Base-by-base conservation (phyloP, 2,329 filamentous ascomycete species). In the Phialemoniopsis sp. region DNA sequence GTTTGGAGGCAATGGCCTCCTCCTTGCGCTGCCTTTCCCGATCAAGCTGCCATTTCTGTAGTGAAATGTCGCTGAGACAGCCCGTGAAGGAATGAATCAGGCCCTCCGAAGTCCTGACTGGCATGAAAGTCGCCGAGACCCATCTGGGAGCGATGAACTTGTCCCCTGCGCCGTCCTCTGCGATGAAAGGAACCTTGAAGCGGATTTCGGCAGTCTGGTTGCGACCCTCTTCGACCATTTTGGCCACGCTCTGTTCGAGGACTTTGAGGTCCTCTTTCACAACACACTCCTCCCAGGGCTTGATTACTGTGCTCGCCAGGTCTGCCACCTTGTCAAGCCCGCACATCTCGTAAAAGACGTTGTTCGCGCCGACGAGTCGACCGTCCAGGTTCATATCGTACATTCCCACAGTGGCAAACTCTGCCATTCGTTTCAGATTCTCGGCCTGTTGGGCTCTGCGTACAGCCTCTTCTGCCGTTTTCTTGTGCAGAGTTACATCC, bases 1-100 rank as follows among this genome's bases (percentile, higher is more conserved):
- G 66, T 50, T 75, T 78, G 21, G 73, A 71, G 51, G 79, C 73
- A 18, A 80, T 69, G 2, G 76, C 76, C 41, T 80, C 73, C 32
- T 73, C 71, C 54, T 70, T 75, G 37, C 64, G 66, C 48, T 63
- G 56, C 38, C 63, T 69, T 48, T 73, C 73, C 36, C 63, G 64
- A 45, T 68, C 72, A n/a, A 69, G 57, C 55, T 72, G 72, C 67
- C 64, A 74, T 43, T 66, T 72, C 43, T 69, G 72, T 47, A 66
- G 52, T 8, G 64, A 75, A 9, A 72, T 70, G 47, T 72, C 71
- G 43, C 62, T 71, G 28, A 71, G 53, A 34, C 67, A 76, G 19
- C 72, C 72, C 2, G 65, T 69, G 40, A 69, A 72, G 4, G 70
- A 72, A 39, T 67, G 60, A 2, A 75, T 68, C 2, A 58, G 50